Base-by-base conservation (phyloP, 1,284 basidiomycete genomes). In the Meira miltonrushii region DNA sequence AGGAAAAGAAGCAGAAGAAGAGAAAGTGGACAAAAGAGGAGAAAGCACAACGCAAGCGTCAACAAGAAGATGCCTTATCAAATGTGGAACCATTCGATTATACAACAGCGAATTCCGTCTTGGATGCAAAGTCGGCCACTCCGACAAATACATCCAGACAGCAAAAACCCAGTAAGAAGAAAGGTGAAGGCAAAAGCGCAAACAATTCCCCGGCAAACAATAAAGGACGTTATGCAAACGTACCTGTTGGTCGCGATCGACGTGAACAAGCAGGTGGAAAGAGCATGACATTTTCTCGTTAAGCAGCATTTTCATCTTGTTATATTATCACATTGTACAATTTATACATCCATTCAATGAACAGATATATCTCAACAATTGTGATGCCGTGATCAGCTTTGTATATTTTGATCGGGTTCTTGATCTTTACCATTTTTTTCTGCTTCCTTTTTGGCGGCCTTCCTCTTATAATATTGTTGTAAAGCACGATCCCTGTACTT, bases 81-180 rank as follows among this genome's bases (percentile, higher is more conserved):
- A 41, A 54, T 21, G 51, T 58, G 1, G 17, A 28, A 43, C 56
- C 56, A 28, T 50, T 50, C 13, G 56, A 58, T 43, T 58, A 58
- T 40, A n/a, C 54, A 7, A 40, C 2, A n/a, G 33, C 43, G 7
- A 21, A 28, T 7, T 50, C 46, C 7, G 19, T 58, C 6, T 52
- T 58, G 8, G 56, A 58, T 40, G 33, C 28, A 19, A 50, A 25
- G 12, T 33, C 28, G 3, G 19, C 12, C n/a, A 21, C 47, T 15
- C 2, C 50, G 1, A 15, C 37, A n/a, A 47, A 40, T 15, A 21
- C 54, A 33, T 33, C 17, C 8, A 13, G 17, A 48, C 12, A 23
- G 5, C 23, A 23, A 38, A 25, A 51, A 41, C 17, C 11, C 23
- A 58, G 41, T 19, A 37, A 40, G 13, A 48, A 47, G 28, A 58